Base-by-base conservation (phyloP, 2,329 filamentous ascomycete genomes). In the Fusarium brachygibbosum region DNA sequence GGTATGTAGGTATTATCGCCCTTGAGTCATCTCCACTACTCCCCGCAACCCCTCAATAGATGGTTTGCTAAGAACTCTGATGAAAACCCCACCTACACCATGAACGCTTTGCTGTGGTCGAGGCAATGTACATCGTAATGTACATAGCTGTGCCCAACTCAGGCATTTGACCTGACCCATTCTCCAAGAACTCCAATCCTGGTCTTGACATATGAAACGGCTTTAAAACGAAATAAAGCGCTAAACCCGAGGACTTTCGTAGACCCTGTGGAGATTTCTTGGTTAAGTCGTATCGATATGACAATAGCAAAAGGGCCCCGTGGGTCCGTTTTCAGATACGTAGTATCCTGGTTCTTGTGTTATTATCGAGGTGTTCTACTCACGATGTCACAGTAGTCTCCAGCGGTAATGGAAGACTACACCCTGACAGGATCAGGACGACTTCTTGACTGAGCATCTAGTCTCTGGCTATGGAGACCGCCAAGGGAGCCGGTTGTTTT, bases 401-500 rank as follows among this genome's bases (percentile, higher is more conserved):
- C 41, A 50, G 51, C 32, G 25, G 38, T 34, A 45, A 57, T 52
- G 51, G 62, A 69, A 64, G 32, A 37, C 60, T 50, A 52, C 32
- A 63, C 57, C 69, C 63, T 38, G 29, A 42, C 45, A 58, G 19
- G 46, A 65, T 60, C 50, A 63, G 56, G 14, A 53, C 55, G 17
- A 19, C 40, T 42, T 51, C 35, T 37, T 37, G 21, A 52, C 19
- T 44, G 31, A 60, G 31, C 17, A 51, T 44, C 44, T 37, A 41
- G 42, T 45, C 44, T 60, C 52, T 57, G 62, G 37, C 59, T 55
- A 62, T 63, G 61, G 71, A 59, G 63, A 65, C 56, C 14, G 59
- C 61, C 61, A 73, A 74, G 63, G 60, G 46, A 35, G 52, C 46
- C 50, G 29, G 56, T 49, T 59, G 31, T 67, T 68, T 60, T 58